These are phyloP conservation scores for Biscogniauxia marginata DNA, from an alignment of 2,329 filamentous ascomycete species.

Conservation along the genomic window DNA sequence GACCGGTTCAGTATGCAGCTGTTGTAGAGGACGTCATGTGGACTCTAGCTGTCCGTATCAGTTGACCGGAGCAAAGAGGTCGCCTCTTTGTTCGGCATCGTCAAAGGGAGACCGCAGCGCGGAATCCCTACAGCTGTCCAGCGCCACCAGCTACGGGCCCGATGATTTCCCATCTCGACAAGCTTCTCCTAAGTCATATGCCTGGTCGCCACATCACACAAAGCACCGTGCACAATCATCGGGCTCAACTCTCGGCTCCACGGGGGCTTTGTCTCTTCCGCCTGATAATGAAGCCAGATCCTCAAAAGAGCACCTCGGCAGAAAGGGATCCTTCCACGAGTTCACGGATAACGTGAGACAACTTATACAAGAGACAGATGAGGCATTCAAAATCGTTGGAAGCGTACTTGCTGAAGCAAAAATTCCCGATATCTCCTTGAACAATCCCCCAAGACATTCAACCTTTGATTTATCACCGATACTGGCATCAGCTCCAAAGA, in stretches of 20 bases:
- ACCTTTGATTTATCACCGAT: neutral
- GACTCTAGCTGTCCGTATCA: conserved; percentile 25
- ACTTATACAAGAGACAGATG: conserved; percentile 49
- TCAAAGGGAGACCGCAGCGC: conserved; percentile 27
- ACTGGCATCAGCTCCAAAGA: conserved; percentile 4
- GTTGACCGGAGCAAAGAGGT: conserved; percentile 31
- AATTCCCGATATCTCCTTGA: conserved; percentile 24
- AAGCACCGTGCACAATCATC: conserved; percentile 16
- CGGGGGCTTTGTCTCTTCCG: conserved; percentile 30
- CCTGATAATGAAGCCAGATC: conserved; percentile 26
- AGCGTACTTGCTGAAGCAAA: conserved; percentile 40
- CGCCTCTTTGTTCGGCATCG: conserved; percentile 35
- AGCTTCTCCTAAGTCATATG: conserved; percentile 18
- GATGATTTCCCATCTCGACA: conserved; percentile 27
- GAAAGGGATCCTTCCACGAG: conserved; percentile 15
- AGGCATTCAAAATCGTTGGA: conserved; percentile 48
- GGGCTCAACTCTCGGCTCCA: conserved; percentile 26
- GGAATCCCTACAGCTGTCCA: conserved; percentile 24
- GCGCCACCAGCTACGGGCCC: conserved; percentile 23
- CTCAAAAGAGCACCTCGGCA: conserved; percentile 9
- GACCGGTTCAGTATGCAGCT: conserved; percentile 45
- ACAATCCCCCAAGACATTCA: conserved; percentile 4
- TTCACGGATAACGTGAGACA: conserved; percentile 41
- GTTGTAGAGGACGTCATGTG: conserved; percentile 36
- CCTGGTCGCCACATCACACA: conserved; percentile 14